A percentile compares a stretch with the other conserved stretches of the same genome.
Evolutionary conservation across 768 basidiomycete species (phyloP).

Genomic region (Suillus subaureus): DNA sequence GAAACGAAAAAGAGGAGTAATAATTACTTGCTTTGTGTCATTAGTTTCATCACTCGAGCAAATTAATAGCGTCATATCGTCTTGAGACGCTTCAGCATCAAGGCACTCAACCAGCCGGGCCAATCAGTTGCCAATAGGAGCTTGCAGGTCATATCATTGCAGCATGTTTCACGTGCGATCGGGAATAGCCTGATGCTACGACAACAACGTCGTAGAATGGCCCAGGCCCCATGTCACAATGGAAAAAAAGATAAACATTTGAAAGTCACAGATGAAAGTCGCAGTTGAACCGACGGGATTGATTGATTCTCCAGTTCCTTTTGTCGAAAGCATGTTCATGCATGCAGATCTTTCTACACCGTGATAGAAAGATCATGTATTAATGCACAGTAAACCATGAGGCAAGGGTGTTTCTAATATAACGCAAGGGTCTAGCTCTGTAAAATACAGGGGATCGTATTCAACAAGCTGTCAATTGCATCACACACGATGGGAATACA

Average conservation of each 20-base stretch:
- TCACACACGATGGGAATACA: not conserved
- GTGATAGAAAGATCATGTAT: not conserved
- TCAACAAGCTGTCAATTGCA: not conserved
- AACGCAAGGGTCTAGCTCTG: not conserved
- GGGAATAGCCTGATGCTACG: not conserved
- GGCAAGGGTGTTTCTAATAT: not conserved
- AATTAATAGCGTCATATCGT: not conserved
- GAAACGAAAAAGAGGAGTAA: not conserved
- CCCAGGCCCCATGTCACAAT: not conserved
- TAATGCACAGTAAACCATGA: not conserved
- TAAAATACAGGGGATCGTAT: not conserved
- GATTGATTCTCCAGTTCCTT: not conserved
- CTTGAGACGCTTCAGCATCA: not conserved
- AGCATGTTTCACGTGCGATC: not conserved
- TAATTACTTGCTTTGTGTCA: not conserved
- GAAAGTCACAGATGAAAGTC: not conserved
- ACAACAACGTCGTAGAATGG: not conserved
- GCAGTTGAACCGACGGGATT: not conserved
- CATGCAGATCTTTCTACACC: not conserved
- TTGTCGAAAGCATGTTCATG: not conserved
- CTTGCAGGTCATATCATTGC: not conserved
- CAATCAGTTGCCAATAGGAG: not conserved
- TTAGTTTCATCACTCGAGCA: not conserved
- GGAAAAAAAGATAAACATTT: not conserved
- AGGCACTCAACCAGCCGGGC: not conserved